These are phyloP conservation scores for Candida arabinofermentans DNA, from an alignment of 805 yeast genomes.

Conservation along the genomic window DNA sequence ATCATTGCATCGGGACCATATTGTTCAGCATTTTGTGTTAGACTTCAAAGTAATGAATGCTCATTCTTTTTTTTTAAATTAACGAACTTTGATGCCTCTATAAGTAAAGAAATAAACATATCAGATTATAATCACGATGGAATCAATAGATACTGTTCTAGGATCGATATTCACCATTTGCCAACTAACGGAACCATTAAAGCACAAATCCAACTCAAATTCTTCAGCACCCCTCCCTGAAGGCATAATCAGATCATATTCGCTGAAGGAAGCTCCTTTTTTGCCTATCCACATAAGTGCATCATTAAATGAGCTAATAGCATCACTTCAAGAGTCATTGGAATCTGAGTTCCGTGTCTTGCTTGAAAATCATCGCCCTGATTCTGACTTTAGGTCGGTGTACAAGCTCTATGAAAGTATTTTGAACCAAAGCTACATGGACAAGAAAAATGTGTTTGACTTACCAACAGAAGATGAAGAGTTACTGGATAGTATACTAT, in stretches of 20 bases:
- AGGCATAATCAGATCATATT: neutral
- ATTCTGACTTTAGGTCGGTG: neutral
- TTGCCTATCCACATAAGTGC: neutral
- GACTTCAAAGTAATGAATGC: too few species aligned
- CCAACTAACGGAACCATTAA: neutral
- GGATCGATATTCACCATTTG: conserved; percentile 1
- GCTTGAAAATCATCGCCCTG: neutral
- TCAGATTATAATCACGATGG: neutral
- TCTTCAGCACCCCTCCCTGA: neutral
- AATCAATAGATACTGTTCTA: conserved; percentile 1
- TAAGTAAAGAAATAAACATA: too few species aligned
- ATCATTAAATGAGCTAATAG: neutral
- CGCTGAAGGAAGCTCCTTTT: neutral
- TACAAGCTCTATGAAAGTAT: neutral
- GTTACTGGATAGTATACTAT: neutral
- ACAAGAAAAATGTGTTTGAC: neutral
- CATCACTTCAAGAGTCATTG: neutral
- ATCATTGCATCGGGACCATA: too few species aligned
- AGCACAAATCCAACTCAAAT: neutral
- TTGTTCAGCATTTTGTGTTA: too few species aligned
- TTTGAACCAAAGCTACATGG: neutral
- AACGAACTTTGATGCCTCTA: too few species aligned
- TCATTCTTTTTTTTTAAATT: too few species aligned
- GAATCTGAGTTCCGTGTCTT: neutral
- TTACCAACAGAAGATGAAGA: neutral